Evolutionary conservation across 768 basidiomycete genomes (phyloP).

Genomic region (Hysterangium stoloniferum): DNA sequence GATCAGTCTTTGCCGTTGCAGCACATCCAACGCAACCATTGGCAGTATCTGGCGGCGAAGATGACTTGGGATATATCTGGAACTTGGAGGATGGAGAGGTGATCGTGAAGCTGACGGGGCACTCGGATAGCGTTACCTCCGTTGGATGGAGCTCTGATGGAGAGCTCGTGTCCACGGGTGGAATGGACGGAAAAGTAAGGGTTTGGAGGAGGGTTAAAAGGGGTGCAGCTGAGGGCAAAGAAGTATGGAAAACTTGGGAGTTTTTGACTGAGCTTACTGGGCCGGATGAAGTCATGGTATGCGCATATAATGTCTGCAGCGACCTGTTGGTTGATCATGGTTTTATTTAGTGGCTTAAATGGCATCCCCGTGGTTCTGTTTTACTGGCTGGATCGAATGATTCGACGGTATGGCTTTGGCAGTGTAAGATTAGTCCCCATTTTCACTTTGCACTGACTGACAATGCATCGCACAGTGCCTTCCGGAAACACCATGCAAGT

Average conservation of each 20-base stretch:
- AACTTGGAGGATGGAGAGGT: slow-evolving; percentile 73
- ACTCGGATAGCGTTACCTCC: slow-evolving; percentile 83
- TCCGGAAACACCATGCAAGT: slow-evolving; percentile 95
- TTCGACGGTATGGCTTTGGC: slow-evolving; percentile 94
- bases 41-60: slow-evolving; percentile 90
- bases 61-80: slow-evolving; percentile 93
- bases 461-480: slow-evolving; percentile 52
- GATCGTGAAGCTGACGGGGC: slow-evolving; percentile 81
- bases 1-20: slow-evolving; percentile 79
- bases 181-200: slow-evolving; percentile 94
- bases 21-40: slow-evolving; percentile 74
- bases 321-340: neutral
- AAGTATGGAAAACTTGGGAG: slow-evolving; percentile 79
- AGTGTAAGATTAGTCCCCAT: slow-evolving; percentile 58
- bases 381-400: slow-evolving; percentile 91
- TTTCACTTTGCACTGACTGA: neutral
- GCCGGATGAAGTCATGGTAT: slow-evolving; percentile 90
- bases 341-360: slow-evolving; percentile 68
- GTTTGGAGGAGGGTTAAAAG: slow-evolving; percentile 74
- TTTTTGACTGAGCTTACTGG: slow-evolving; percentile 90
- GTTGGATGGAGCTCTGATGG: slow-evolving; percentile 82
- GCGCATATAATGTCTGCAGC: slow-evolving; percentile 18
- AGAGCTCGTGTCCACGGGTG: slow-evolving; percentile 89
- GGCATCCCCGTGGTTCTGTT: slow-evolving; percentile 92
- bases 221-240: slow-evolving; percentile 35